Evolutionary conservation across 257 asterid species (phyloP), one percentile per base, ranked within the genome.

Genomic region (Perilla frutescens): DNA sequence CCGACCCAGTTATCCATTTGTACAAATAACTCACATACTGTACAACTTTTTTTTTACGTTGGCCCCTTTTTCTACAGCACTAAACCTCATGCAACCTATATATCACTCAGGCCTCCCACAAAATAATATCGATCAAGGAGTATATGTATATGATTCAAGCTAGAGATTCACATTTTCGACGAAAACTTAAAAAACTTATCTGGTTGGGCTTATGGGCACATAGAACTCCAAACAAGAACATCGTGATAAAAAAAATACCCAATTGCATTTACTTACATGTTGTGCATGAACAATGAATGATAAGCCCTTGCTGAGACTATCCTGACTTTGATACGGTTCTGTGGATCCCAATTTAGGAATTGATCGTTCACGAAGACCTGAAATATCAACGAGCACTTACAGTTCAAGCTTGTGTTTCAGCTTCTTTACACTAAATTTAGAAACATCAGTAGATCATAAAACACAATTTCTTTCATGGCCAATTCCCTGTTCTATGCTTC

Each of bases 231-330:
- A 68, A 71, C 62, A 63, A 79, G 60, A 77, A 68, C 54, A 57
- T 15, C 37, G 60, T 14, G 71, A 54, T 49, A 31, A 37, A 41
- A 60, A 31, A 2, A 40, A 5, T 29, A 55, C 3, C 6, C 36
- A 31, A 31, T 44, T 58, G 43, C 8, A 48, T 79, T 70, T 32
- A 68, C 83, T 84, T 79, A 79, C 86, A 84, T 82, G 84, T 88
- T 87, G 37, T 80, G 87, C 89, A 88, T 85, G 85, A 84, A 85
- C 80, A 84, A 47, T 48, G 93, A 84, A 80, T 93, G 98, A 76
- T 93, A 93, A 58, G 98, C 98, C 81, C 98, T 89, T 73, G 97
- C 98, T 43, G 98, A 91, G 65, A 93, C 96, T 54, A 93, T 93
- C 82, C 98, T 85, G 71, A 93, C 98, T 93, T 89, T 93, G 92